Base-by-base conservation (phyloP, 169 alveolate species). In the Ichthyophthirius multifiliis region DNA sequence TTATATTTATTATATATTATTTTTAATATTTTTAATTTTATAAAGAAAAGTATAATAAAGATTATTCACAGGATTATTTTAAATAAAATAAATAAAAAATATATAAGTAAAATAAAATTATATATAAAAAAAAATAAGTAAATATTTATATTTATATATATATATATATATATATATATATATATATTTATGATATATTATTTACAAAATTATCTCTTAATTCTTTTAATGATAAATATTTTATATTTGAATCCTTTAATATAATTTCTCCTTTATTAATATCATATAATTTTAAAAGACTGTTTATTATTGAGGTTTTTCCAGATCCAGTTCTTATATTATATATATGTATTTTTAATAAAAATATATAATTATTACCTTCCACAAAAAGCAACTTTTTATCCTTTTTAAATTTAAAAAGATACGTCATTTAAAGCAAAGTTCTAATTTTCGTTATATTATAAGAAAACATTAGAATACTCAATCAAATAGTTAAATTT, bases 361-460 rank as follows among this genome's bases (percentile, higher is more conserved):
- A 20, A 18, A 47, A 47, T 6, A 18, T 47, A 47, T 47, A 0
- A 47, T 2, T 47, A 27, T 20, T 55, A 55, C 71, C 71, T 55
- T 55, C 71, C 71, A 55, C 71, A 55, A 23, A 55, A 55, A 9
- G 71, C 71, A 10, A 55, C 71, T 55, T 55, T 55, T 55, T 55
- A 55, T 55, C 71, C 71, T 10, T 55, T 55, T 16, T 55, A 27
- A 23, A 55, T 55, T 23, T 55, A 27, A 23, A 55, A 55, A 4
- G 71, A 55, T 27, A 55, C 71, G 31, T 55, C 31, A 27, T 55
- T 55, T 18, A 55, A 23, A 15, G 71, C 71, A 55, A 27, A 55
- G 9, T 55, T 13, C 9, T 1, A 27, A 39, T 55, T 55, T 10
- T 55, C 71, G 1, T 27, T 34, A 23, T 55, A 55, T 2, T 34